Percentiles rank a stretch among this genome's conserved stretches.
phyloP scores from a whole-genome alignment of 305 asterid species.

The Solanum hybrid region DNA sequence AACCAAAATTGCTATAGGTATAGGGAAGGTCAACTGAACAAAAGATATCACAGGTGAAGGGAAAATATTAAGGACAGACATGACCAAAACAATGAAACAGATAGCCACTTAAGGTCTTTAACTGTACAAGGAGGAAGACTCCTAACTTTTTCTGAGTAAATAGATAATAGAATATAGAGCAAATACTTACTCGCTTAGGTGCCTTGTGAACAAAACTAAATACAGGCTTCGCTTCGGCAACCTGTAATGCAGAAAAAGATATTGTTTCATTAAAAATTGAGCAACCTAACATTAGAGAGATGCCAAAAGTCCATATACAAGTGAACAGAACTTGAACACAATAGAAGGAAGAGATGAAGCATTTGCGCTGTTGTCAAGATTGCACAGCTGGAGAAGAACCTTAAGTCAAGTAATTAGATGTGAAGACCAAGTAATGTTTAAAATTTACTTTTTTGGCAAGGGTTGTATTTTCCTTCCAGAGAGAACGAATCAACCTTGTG shows the following conservation, averaged over 20 bases:
- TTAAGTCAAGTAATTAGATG: neutral
- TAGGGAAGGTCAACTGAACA: neutral
- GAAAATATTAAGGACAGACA: neutral
- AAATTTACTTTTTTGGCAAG: neutral
- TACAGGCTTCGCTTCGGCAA: constrained; percentile 51
- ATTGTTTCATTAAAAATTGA: neutral
- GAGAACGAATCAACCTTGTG: neutral
- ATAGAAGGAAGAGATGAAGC: neutral
- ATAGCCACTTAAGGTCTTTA: neutral
- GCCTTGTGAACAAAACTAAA: constrained; percentile 65
- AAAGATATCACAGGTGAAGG: neutral
- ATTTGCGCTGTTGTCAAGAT: neutral
- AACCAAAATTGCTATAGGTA: neutral
- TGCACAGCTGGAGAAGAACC: neutral
- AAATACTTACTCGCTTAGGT: constrained; percentile 58
- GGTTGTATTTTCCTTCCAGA: neutral
- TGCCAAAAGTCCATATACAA: neutral
- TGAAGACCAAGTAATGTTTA: neutral
- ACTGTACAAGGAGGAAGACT: neutral
- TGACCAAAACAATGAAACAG: neutral
- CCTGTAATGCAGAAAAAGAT: constrained; percentile 37
- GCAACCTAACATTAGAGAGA: neutral
- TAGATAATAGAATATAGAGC: neutral
- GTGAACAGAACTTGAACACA: neutral
- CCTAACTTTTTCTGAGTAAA: neutral